phyloP scores from a whole-genome alignment of 148 eudicot genomes.

The Silene latifolia region DNA sequence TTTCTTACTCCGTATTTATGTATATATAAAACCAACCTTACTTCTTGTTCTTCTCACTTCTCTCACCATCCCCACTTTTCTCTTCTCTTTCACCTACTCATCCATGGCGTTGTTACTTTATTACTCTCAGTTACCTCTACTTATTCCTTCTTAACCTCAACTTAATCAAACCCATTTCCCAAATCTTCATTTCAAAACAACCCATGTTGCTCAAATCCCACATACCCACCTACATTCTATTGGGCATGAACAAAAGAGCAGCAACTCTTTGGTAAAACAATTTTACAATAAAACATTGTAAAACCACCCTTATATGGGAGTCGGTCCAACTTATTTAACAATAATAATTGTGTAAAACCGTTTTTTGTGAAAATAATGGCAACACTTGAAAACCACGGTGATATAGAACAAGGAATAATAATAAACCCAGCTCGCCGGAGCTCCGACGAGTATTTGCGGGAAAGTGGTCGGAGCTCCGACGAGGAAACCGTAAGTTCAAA shows the following conservation, averaged over 20 bases:
- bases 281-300: too few relatives aligned
- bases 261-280: too few relatives aligned
- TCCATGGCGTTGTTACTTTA: conserved; percentile 3
- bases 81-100: conserved; percentile 17
- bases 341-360: too few relatives aligned
- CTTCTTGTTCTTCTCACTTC: background rate
- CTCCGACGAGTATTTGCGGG: conserved; percentile 16
- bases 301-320: too few relatives aligned
- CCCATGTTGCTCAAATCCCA: conserved; percentile 6
- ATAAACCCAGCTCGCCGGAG: background rate
- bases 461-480: conserved; percentile 24
- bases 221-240: background rate
- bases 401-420: conserved; percentile 23
- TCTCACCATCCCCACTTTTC: background rate
- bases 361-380: background rate
- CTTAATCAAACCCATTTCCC: background rate
- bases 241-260: background rate
- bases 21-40: background rate
- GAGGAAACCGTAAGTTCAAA: conserved; percentile 7
- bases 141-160: background rate
- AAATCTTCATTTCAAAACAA: background rate
- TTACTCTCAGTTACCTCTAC: background rate
- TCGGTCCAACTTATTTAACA: too few relatives aligned
- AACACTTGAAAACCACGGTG: conserved; percentile 3
- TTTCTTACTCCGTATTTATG: too few relatives aligned